A percentile compares a stretch with the other conserved stretches of the same genome.
Evolutionary conservation across 140 eudicot species (phyloP).

Genomic region (Oenanthe javanica): DNA sequence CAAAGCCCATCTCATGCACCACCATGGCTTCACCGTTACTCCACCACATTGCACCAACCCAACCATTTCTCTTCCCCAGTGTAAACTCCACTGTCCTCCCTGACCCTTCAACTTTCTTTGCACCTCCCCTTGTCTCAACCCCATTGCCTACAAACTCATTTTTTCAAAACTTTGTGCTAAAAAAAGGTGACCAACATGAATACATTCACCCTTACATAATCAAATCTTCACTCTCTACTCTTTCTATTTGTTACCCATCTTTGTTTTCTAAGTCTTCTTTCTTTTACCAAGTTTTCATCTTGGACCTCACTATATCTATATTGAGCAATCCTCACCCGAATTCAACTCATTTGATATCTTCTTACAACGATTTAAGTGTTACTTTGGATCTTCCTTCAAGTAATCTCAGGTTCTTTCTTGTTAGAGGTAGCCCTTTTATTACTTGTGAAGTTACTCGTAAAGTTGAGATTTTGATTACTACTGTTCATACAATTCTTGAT

Average conservation of each 20-base stretch:
- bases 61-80: slow-evolving; percentile 63
- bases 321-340: slow-evolving; percentile 33
- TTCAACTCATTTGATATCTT: slow-evolving; percentile 49
- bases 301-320: slow-evolving; percentile 64
- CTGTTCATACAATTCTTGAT: slow-evolving; percentile 68
- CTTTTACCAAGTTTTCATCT: slow-evolving; percentile 53
- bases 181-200: slow-evolving; percentile 92
- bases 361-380: slow-evolving; percentile 67
- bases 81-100: slow-evolving; percentile 73
- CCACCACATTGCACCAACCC: slow-evolving; percentile 9
- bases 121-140: slow-evolving; percentile 47
- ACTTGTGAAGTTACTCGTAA: slow-evolving; percentile 40
- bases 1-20: slow-evolving; percentile 19
- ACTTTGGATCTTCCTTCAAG: slow-evolving; percentile 67
- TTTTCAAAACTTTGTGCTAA: slow-evolving; percentile 79
- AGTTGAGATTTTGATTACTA: slow-evolving; percentile 39
- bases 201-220: slow-evolving; percentile 78
- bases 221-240: slow-evolving; percentile 48
- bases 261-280: slow-evolving; percentile 41
- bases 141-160: slow-evolving; percentile 93
- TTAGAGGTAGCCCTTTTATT: slow-evolving; percentile 77
- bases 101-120: slow-evolving; percentile 62
- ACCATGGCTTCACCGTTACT: slow-evolving; percentile 24
- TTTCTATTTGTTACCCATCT: slow-evolving; percentile 70
- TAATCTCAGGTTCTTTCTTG: slow-evolving; percentile 63